Evolutionary conservation across 306 rosid genomes (phyloP).

Genomic region (Acacia acuminata): DNA sequence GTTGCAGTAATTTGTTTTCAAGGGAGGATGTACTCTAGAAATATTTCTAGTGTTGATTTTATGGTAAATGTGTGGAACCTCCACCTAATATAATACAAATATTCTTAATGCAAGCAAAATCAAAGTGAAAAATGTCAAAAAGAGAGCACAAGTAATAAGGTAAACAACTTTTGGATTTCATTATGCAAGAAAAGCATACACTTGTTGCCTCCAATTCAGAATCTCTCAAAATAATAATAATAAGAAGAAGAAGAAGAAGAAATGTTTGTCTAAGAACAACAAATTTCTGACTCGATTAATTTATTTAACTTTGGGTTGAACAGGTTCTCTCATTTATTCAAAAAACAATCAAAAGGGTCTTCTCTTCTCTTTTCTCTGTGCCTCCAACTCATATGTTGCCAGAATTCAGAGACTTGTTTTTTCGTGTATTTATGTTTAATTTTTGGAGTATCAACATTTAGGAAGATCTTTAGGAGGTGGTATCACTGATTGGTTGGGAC

Average conservation of each 20-base stretch:
- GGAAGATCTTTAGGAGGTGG: constrained; percentile 96
- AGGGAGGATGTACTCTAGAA: neutral
- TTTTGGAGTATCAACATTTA: constrained; percentile 50
- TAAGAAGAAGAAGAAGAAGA: neutral
- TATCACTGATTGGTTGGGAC: constrained; percentile 60
- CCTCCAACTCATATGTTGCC: constrained; percentile 31
- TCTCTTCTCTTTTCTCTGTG: constrained; percentile 37
- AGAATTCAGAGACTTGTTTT: constrained; percentile 27
- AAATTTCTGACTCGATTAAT: constrained; percentile 17
- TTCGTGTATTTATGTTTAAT: neutral
- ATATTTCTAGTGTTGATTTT: neutral
- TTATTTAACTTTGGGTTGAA: constrained; percentile 25
- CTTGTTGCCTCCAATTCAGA: neutral
- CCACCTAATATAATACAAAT: neutral
- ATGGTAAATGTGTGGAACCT: neutral
- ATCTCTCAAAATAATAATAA: neutral
- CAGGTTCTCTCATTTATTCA: constrained; percentile 31
- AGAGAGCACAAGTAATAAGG: neutral
- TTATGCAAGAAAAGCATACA: constrained; percentile 6
- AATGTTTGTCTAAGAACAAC: constrained; percentile 4
- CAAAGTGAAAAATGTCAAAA: neutral
- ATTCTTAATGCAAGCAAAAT: neutral
- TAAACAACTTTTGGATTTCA: neutral
- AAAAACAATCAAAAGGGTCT: constrained; percentile 21
- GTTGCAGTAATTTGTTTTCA: neutral